Percentiles rank a stretch among this genome's conserved stretches.
phyloP scores from a whole-genome alignment of 768 basidiomycete genomes.

The Suillus subaureus region DNA sequence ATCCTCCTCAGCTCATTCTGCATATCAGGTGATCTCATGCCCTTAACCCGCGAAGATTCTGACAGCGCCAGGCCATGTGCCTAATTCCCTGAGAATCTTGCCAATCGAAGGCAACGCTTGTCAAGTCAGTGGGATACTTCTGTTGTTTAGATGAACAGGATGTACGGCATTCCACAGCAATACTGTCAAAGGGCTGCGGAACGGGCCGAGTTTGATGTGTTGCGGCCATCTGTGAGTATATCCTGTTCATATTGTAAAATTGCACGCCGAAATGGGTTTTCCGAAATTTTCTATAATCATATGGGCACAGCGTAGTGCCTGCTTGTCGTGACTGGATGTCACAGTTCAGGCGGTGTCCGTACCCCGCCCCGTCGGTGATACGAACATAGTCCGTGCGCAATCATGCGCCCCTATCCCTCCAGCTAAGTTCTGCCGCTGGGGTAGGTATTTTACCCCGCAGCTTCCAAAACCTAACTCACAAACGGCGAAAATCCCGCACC shows the following conservation, averaged over 20 bases:
- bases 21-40: not conserved
- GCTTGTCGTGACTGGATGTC: not conserved
- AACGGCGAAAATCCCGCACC: not conserved
- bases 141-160: not conserved
- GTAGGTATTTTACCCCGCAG: not conserved
- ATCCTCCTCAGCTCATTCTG: not conserved
- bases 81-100: not conserved
- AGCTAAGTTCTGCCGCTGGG: not conserved
- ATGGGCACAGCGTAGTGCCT: not conserved
- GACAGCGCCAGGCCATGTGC: not conserved
- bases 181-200: not conserved
- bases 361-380: not conserved
- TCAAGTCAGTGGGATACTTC: not conserved
- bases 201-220: not conserved
- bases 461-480: not conserved
- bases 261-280: not conserved
- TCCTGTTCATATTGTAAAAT: not conserved
- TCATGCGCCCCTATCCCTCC: not conserved
- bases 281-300: not conserved
- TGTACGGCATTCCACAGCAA: not conserved
- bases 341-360: not conserved
- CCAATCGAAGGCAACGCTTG: not conserved
- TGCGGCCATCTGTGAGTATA: not conserved
- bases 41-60: slow-evolving; percentile 1
- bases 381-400: not conserved